Evolutionary conservation across 352 stramenopile genomes (phyloP).

Genomic region (Globisporangium takayamanum): DNA sequence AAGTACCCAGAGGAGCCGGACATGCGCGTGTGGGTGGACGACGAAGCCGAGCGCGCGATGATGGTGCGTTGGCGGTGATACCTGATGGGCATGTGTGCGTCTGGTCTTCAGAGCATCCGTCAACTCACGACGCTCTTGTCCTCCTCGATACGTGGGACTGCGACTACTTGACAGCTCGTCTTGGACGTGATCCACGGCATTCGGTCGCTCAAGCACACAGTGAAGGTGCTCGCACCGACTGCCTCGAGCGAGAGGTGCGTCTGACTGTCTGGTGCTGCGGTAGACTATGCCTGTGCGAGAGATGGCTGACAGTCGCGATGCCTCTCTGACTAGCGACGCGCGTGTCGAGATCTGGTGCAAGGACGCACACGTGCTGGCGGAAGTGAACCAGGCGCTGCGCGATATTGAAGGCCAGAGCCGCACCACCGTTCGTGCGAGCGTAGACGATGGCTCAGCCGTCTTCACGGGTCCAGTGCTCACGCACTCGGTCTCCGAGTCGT

Average conservation of each 20-base stretch:
- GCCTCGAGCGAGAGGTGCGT: conserved; percentile 14
- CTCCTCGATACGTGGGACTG: background rate
- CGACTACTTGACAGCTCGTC: conserved; percentile 25
- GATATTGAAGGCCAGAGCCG: conserved; percentile 46
- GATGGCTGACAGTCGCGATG: background rate
- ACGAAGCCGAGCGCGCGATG: conserved; percentile 86
- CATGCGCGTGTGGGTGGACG: conserved; percentile 73
- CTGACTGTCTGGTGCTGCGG: background rate
- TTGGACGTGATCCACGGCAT: conserved; percentile 91
- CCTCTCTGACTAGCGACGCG: conserved; percentile 3
- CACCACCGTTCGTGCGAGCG: conserved; percentile 20
- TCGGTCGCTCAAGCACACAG: conserved; percentile 86
- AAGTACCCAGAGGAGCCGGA: conserved; percentile 83
- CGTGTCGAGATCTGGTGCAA: conserved; percentile 28
- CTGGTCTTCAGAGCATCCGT: too few species aligned
- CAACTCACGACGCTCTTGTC: too few species aligned
- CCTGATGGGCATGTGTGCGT: background rate
- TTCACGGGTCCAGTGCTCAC: conserved; percentile 24
- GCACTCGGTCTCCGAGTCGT: conserved; percentile 47
- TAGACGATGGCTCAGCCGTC: conserved; percentile 5
- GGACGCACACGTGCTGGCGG: conserved; percentile 19
- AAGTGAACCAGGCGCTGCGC: conserved; percentile 28
- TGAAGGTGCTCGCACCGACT: conserved; percentile 62
- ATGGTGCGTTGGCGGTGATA: conserved; percentile 21
- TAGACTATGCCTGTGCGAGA: too few species aligned